Conservation (phyloP, 202 grass and related monocot genomes). For the Brachypodium distachyon region DNA sequence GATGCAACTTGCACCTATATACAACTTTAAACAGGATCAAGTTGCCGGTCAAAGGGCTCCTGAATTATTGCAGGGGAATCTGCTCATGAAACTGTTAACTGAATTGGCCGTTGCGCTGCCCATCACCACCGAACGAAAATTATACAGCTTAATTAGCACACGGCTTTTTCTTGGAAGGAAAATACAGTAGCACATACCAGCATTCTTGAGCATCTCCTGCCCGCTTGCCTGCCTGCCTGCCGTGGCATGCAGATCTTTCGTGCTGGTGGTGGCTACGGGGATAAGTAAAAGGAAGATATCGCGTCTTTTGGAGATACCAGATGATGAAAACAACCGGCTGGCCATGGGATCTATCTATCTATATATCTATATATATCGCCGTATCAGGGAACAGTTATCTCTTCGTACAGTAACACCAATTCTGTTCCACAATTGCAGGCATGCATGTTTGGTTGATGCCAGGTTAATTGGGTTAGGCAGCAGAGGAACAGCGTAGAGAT, state of each 20-base stretch:
- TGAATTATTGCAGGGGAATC: constrained; percentile 18
- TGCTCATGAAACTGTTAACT: not conserved
- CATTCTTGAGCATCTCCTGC: not conserved
- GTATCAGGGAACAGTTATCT: constrained; percentile 11
- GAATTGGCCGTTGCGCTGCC: not conserved
- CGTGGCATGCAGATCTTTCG: constrained; percentile 12
- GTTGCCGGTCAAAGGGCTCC: constrained; percentile 9
- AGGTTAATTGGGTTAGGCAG: too few species aligned
- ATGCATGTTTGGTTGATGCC: too few species aligned
- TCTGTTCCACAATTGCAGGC: too few species aligned
- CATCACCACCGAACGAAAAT: not conserved
- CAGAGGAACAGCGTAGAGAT: too few species aligned
- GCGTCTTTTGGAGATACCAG: constrained; percentile 27
- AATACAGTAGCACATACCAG: too few species aligned
- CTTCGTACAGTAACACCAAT: too few species aligned
- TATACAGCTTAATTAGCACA: not conserved
- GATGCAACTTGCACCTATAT: not conserved
- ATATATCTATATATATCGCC: too few species aligned
- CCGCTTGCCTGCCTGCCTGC: too few species aligned
- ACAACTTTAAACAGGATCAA: not conserved
- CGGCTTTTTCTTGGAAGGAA: not conserved
- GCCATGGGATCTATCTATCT: too few species aligned
- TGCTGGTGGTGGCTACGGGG: not conserved
- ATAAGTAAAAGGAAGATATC: constrained; percentile 47
- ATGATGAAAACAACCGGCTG: constrained; percentile 37